These are phyloP conservation scores for Gloeostereum incarnatum DNA, from an alignment of 768 basidiomycete genomes.

Conservation along the genomic window DNA sequence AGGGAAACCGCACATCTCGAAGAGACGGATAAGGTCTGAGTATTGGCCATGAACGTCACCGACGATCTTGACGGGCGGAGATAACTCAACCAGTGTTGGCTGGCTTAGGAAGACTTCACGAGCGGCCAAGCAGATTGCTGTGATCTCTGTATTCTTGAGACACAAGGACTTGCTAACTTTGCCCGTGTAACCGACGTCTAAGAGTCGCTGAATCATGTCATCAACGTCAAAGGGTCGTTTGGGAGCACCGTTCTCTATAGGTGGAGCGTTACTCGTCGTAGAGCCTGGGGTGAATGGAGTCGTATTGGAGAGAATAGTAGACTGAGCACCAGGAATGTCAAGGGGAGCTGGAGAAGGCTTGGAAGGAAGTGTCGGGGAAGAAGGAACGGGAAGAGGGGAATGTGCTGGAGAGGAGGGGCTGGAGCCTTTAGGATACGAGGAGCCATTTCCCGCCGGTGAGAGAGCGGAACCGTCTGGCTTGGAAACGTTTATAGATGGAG, in stretches of 20 bases:
- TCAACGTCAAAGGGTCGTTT: constrained; percentile 82
- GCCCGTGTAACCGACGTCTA: constrained; percentile 96
- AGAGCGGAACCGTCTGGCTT: constrained; percentile 26
- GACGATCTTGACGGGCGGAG: constrained; percentile 98
- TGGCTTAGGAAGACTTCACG: constrained; percentile 95
- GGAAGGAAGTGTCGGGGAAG: constrained; percentile 27
- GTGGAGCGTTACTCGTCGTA: constrained; percentile 25
- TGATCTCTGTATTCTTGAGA: constrained; percentile 95
- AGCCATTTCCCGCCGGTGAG: constrained; percentile 16
- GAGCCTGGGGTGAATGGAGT: constrained; percentile 48
- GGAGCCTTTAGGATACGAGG: constrained; percentile 23
- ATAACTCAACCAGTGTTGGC: constrained; percentile 94
- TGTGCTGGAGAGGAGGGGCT: constrained; percentile 19
- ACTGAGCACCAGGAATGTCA: constrained; percentile 74
- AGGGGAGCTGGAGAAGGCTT: constrained; percentile 48
- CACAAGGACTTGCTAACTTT: constrained; percentile 95
- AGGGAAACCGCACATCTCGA: constrained; percentile 99
- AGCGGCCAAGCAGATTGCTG: constrained; percentile 88
- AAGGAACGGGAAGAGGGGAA: constrained; percentile 26
- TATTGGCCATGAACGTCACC: constrained; percentile 99
- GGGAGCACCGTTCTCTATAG: constrained; percentile 32
- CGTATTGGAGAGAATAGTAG: constrained; percentile 68
- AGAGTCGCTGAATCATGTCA: constrained; percentile 93
- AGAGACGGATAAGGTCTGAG: constrained; percentile 94
- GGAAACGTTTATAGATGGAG: constrained; percentile 33